These are phyloP conservation scores for Pichia scutulata DNA, from an alignment of 805 yeast species.

Conservation along the genomic window DNA sequence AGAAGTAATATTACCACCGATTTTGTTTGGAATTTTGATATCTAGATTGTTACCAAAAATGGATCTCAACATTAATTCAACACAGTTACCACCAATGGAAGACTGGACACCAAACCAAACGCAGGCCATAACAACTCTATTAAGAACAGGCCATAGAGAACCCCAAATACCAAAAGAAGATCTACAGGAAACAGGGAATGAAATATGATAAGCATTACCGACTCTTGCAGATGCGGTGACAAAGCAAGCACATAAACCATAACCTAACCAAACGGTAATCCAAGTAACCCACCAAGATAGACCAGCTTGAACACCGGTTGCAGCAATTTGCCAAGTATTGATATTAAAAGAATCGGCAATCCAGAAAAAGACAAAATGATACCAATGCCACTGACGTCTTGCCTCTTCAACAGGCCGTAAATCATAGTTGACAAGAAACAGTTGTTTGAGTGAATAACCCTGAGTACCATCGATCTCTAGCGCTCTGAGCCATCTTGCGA, in stretches of 20 bases:
- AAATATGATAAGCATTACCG: constrained; percentile 73
- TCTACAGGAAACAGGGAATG: constrained; percentile 78
- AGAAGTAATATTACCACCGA: constrained; percentile 51
- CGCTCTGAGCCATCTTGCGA: constrained; percentile 9
- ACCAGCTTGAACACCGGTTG: constrained; percentile 73
- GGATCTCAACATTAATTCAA: constrained; percentile 66
- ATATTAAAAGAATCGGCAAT: constrained; percentile 84
- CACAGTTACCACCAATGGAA: constrained; percentile 79
- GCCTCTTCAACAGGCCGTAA: constrained; percentile 68
- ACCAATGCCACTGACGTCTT: constrained; percentile 83
- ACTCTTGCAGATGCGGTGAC: constrained; percentile 67
- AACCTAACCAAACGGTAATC: constrained; percentile 86
- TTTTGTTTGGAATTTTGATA: constrained; percentile 54
- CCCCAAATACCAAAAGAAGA: constrained; percentile 85
- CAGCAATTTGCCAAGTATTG: constrained; percentile 87
- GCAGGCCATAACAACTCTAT: constrained; percentile 71
- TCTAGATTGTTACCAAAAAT: constrained; percentile 65
- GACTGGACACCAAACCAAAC: constrained; percentile 88
- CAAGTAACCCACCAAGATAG: constrained; percentile 89
- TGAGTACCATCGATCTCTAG: constrained; percentile 25
- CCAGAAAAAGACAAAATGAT: constrained; percentile 75
- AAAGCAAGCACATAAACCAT: constrained; percentile 59
- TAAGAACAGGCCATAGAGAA: constrained; percentile 79
- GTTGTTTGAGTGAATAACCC: constrained; percentile 43
- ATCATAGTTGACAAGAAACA: constrained; percentile 68